Evolutionary conservation across 1,284 basidiomycete species (phyloP), one percentile per base, ranked within the genome.

Genomic region (Schizophyllum amplum): DNA sequence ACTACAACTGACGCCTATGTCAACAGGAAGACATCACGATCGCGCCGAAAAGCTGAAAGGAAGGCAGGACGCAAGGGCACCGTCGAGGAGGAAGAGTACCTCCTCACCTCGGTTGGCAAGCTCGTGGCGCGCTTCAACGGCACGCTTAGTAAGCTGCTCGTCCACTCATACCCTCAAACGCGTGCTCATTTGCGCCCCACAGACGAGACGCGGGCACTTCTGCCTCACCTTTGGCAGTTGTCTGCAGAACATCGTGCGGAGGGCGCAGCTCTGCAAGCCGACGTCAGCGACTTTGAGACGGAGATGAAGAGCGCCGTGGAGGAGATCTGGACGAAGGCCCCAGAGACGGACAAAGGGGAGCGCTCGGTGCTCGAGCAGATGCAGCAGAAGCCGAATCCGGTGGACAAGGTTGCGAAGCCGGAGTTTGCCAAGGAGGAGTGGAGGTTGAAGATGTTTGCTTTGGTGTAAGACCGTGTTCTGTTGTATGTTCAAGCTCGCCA

Each of bases 11-110:
- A 53, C 51, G 26, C 17, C 26, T 51, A 21, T 24, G 46, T 27
- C 23, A 55, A 33, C 61, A 92, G 88, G 64, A 78, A 77, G 22
- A 89, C 81, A 54, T 88, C 88, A 33, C 81, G 88, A 61, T 87
- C 84, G 46, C 84, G 90, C 69, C 74, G 90, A 47, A 93, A 94
- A 67, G 80, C 87, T 67, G 90, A 92, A 61, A 79, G 92, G 57
- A 96, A 95, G 68, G 80, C 88, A 0, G 96, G 97, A 0, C 77
- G 90, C 58, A 98, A 97, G 69, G 97, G 97, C 1, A 97, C 94
- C 0, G 87, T 97, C 0, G 94, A 97, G 67, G 97, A 99, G 70
- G 95, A 98, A 73, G 92, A 94, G 67, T 99, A 99, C 66, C 81
- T 99, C 4, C 80, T 98, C 51, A 86, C 81, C 51, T 93, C 90